These are phyloP conservation scores for Echria macrotheca DNA, from an alignment of 495 filamentous ascomycete genomes.

Conservation along the genomic window DNA sequence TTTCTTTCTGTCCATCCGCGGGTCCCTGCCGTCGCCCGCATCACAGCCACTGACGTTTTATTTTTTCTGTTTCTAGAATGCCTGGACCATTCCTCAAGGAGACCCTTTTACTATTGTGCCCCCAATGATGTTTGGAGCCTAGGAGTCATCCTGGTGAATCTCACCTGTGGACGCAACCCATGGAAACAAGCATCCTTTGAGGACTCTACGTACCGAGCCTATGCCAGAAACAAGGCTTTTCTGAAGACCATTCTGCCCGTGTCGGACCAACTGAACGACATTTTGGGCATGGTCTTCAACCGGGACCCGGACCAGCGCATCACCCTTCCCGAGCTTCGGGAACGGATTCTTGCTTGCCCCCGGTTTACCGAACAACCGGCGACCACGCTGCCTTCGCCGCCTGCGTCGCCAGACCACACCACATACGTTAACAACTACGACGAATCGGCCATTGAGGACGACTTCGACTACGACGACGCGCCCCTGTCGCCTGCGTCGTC, in stretches of 20 bases:
- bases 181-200: conserved; percentile 93
- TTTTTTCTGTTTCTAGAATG: conserved; percentile 62
- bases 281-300: conserved; percentile 86
- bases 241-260: conserved; percentile 89
- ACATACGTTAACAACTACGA: conserved; percentile 43
- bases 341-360: conserved; percentile 69
- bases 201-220: conserved; percentile 94
- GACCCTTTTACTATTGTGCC: conserved; percentile 81
- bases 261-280: conserved; percentile 82
- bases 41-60: conserved; percentile 24
- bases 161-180: conserved; percentile 96
- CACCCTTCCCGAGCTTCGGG: conserved; percentile 73
- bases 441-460: conserved; percentile 35
- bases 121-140: conserved; percentile 98
- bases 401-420: conserved; percentile 33
- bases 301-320: conserved; percentile 81
- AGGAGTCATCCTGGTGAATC: conserved; percentile 94
- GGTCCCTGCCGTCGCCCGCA: conserved; percentile 5
- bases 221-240: conserved; percentile 78
- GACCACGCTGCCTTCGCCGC: conserved; percentile 28
- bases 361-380: conserved; percentile 57
- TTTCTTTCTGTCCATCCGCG: not conserved
- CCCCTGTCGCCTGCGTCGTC: conserved; percentile 38
- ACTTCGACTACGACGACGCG: conserved; percentile 29
- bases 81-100: conserved; percentile 75